phyloP scores from a whole-genome alignment of 441 rosid species.

The Croton setiger region DNA sequence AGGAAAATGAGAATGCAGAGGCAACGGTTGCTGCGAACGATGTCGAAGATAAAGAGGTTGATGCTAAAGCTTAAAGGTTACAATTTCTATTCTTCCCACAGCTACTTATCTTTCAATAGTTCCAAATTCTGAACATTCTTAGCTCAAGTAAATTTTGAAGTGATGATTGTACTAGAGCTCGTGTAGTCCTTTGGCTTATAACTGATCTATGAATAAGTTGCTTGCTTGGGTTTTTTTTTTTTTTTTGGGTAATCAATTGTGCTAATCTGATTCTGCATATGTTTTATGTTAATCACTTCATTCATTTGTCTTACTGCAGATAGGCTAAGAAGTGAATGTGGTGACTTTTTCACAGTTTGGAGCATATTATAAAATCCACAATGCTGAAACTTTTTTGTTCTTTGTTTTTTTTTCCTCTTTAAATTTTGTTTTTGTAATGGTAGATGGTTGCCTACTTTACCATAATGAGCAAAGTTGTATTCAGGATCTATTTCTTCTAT shows the following conservation, averaged over 20 bases:
- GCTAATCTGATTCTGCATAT: too few relatives aligned
- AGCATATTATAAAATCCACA: background rate
- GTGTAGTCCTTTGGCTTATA: background rate
- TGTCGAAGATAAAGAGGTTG: slow-evolving; percentile 48
- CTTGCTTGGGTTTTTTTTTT: background rate
- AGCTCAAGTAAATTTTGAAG: background rate
- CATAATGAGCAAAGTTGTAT: background rate
- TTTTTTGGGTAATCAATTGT: background rate
- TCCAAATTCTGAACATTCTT: background rate
- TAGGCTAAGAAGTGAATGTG: background rate
- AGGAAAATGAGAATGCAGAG: slow-evolving; percentile 50
- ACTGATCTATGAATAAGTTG: background rate
- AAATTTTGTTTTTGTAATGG: background rate
- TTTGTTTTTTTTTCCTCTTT: background rate
- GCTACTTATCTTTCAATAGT: background rate
- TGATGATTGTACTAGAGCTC: background rate
- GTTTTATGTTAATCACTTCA: background rate
- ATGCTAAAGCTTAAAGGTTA: slow-evolving; percentile 49
- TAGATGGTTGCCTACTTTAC: background rate
- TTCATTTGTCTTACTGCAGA: background rate
- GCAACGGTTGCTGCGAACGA: slow-evolving; percentile 42
- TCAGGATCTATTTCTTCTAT: background rate
- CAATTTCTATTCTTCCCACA: background rate
- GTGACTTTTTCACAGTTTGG: background rate
- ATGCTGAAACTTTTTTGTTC: background rate